Base-by-base conservation (phyloP, 148 eudicot genomes). In the Rhododendron henanense region DNA sequence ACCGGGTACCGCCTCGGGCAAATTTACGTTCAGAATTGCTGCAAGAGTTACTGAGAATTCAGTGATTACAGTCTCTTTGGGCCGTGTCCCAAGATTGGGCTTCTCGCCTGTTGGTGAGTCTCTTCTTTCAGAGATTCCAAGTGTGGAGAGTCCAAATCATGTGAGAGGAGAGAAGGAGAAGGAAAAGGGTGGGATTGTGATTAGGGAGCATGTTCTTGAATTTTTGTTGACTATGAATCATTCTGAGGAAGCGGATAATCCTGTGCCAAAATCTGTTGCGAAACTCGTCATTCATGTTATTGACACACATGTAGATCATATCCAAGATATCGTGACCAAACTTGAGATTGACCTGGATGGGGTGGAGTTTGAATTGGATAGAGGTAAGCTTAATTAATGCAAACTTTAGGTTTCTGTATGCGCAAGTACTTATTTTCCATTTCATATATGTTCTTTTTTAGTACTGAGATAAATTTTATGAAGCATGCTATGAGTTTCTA, bases 211-310 rank as follows among this genome's bases (percentile, higher is more conserved):
- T 85, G 98, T 97, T 85, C 92, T 97, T 44, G 99, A 97, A 84
- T 95, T 95, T 91, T 82, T 97, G 59, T 82, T 97, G 92, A 97
- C 93, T 4, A 95, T 97, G 99, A 97, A 97, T 86, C 99, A 97
- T 89, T 92, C 98, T 19, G 99, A 97, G 91, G 98, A 94, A 88
- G 98, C 98, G 83, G 99, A 97, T 93, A 97, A 97, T 93, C 98
- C 98, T 9, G 99, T 97, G 55, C 99, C 99, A 0, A 92, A 87
- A 67, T 93, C 99, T 1, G 94, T 94, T 1, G 93, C 99, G 3
- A 91, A 95, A 84, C 94, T 97, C 77, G 94, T 97, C 51, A 92
- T 97, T 87, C 99, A 97, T 69, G 82, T 97, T n/a, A 91, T 97
- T 69, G 99, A 97, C 86, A 97, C 98, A 1, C 97, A 95, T 82